phyloP scores from a whole-genome alignment of 2,329 filamentous ascomycete genomes.

The Fusarium equiseti region DNA sequence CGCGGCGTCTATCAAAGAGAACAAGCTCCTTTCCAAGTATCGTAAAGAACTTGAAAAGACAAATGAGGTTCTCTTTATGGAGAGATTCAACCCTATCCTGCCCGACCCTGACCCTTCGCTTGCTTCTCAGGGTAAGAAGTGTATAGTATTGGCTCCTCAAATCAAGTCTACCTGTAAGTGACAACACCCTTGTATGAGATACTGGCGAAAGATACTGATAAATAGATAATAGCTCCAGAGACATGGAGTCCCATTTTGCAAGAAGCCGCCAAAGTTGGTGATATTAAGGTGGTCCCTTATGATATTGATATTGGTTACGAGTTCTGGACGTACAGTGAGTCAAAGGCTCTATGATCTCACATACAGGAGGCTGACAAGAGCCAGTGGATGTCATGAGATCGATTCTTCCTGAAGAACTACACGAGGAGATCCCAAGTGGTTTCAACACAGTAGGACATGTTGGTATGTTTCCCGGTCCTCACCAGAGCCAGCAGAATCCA shows the following conservation, averaged over 20 bases:
- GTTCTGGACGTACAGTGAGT: conserved; percentile 84
- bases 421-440: conserved; percentile 84
- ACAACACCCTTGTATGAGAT: not conserved
- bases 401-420: conserved; percentile 82
- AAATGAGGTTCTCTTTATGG: conserved; percentile 73
- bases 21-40: conserved; percentile 78
- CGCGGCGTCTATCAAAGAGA: conserved; percentile 82
- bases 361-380: conserved; percentile 33
- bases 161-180: conserved; percentile 65
- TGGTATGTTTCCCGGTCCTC: conserved; percentile 60
- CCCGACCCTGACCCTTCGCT: conserved; percentile 70
- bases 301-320: conserved; percentile 82
- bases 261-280: conserved; percentile 75
- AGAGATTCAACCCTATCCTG: conserved; percentile 72
- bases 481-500: not conserved
- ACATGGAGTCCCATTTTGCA: conserved; percentile 81
- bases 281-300: conserved; percentile 80
- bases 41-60: conserved; percentile 74
- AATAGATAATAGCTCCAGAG: conserved; percentile 58
- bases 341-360: not conserved
- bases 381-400: conserved; percentile 84
- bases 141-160: conserved; percentile 68
- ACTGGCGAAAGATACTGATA: conserved; percentile 7
- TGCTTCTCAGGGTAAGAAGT: conserved; percentile 69
- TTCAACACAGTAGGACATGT: conserved; percentile 93